These are phyloP conservation scores for Fusarium proliferatum DNA, from an alignment of 2,329 filamentous ascomycete genomes.

Conservation along the genomic window DNA sequence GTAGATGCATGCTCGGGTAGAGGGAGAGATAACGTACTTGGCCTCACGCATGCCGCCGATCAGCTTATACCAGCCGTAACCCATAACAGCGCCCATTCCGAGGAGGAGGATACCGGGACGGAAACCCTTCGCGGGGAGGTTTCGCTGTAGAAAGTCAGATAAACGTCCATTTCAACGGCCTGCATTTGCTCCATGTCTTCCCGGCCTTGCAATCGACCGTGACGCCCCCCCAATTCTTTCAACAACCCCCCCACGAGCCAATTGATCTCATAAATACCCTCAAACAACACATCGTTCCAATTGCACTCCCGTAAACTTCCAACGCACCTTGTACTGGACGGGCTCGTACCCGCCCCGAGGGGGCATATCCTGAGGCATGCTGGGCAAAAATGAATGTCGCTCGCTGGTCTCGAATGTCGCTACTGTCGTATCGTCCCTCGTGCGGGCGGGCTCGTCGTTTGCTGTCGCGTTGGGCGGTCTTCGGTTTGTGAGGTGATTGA, in stretches of 20 bases:
- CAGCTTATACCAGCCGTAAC: constrained; percentile 90
- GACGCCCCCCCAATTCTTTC: accelerated
- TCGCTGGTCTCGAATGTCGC: constrained; percentile 10
- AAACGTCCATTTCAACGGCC: not conserved
- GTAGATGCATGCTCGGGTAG: not conserved
- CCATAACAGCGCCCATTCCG: constrained; percentile 81
- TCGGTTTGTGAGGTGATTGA: constrained; percentile 45
- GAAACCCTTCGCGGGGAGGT: constrained; percentile 92
- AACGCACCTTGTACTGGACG: constrained; percentile 92
- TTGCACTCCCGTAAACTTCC: not conserved
- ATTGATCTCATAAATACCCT: not conserved
- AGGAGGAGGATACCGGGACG: constrained; percentile 82
- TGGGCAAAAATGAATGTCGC: constrained; percentile 51
- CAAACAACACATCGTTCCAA: not conserved
- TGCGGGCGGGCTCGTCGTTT: constrained; percentile 21
- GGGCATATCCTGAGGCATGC: constrained; percentile 98
- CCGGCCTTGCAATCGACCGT: not conserved
- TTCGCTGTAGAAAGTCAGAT: constrained; percentile 71
- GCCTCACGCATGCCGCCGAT: constrained; percentile 87
- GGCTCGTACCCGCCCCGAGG: constrained; percentile 93
- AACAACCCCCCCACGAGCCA: not conserved
- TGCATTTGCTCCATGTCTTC: not conserved
- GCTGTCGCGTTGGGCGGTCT: constrained; percentile 1
- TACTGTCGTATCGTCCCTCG: constrained; percentile 28
- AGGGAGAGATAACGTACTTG: constrained; percentile 72